Evolutionary conservation across 2,329 filamentous ascomycete genomes (phyloP), one percentile per base, ranked within the genome.

Genomic region (Verticillium albo-atrum): DNA sequence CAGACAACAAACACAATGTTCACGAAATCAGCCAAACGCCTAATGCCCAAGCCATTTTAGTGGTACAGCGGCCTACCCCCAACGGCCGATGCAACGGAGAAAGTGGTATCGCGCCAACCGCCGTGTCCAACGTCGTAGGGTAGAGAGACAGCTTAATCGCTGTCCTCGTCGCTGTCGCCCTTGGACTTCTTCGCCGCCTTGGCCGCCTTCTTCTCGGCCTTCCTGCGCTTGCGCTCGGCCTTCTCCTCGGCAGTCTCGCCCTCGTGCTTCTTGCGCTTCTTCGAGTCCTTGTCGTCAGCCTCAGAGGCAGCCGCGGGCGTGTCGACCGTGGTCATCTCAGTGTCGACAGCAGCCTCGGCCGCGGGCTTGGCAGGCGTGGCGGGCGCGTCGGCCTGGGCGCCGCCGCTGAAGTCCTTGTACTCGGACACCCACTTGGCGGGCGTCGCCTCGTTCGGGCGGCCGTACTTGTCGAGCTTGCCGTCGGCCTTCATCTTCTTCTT

Each of bases 401-500:
- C 79, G 47, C 84, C 83, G 70, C 84, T 88, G 80, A 88, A 97
- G 80, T 98, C 95, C 78, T 92, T 94, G 84, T 99, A 99, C 66
- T 91, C 90, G 37, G 85, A 79, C 68, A 90, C 92, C 95, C 95
- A 99, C 78, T 95, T 91, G 68, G 92, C 87, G 27, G 95, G 95
- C 5, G 95, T 99, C 65, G 88, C 87, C 75, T 97, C 94, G 76
- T 98, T 99, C 68, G 90, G 77, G 61, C 93, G 89, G 67, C 95
- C 95, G 69, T 87, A 98, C 88, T 99, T 99, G 82, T 99, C 95
- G 62, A 99, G 89, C 80, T 97, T 97, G 76, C 95, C 95, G 67
- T 92, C 90, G 57, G 93, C 91, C 87, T 98, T 98, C 82, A 99
- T 88, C 87, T 98, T 97, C 90, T 99, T 99, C 88, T 99, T 99